Percentiles rank a stretch among this genome's conserved stretches.
Evolutionary conservation across 225 moss, liverwort and hornwort genomes (phyloP).

Genomic region (Pleurozium schreberi): DNA sequence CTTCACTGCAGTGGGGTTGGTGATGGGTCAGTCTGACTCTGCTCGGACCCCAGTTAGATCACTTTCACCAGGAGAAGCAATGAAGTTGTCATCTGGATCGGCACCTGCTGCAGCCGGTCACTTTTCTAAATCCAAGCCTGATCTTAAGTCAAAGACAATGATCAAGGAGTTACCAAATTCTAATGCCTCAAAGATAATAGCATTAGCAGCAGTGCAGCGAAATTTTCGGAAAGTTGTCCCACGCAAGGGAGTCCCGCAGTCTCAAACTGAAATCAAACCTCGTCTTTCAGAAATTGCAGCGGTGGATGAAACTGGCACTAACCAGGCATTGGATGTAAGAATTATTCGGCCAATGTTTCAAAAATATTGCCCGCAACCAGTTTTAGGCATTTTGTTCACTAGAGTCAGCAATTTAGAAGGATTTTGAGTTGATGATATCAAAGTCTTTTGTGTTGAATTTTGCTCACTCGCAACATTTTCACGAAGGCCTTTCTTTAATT

Average conservation of each 20-base stretch:
- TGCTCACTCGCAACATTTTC: background rate
- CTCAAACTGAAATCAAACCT: conserved; percentile 13
- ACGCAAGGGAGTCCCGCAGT: conserved; percentile 6
- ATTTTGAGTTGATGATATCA: background rate
- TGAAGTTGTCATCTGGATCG: background rate
- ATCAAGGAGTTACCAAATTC: background rate
- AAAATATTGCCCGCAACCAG: background rate
- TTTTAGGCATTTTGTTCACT: background rate
- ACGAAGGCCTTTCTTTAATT: background rate
- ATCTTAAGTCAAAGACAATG: background rate
- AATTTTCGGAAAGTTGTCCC: background rate
- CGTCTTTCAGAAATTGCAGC: background rate
- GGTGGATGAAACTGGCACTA: conserved; percentile 10
- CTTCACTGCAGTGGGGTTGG: conserved; percentile 11
- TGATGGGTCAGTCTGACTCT: background rate
- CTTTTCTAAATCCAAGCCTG: conserved; percentile 2
- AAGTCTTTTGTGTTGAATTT: background rate
- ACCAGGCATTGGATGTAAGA: conserved; percentile 37
- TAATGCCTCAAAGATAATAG: conserved; percentile 6
- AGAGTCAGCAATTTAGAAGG: background rate
- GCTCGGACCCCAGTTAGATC: background rate
- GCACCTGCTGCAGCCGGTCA: background rate
- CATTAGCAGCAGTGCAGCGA: conserved; percentile 1
- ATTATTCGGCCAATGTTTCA: background rate
- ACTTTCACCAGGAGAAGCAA: background rate